phyloP scores from a whole-genome alignment of 2,329 filamentous ascomycete genomes.

The Fusarium metavorans region DNA sequence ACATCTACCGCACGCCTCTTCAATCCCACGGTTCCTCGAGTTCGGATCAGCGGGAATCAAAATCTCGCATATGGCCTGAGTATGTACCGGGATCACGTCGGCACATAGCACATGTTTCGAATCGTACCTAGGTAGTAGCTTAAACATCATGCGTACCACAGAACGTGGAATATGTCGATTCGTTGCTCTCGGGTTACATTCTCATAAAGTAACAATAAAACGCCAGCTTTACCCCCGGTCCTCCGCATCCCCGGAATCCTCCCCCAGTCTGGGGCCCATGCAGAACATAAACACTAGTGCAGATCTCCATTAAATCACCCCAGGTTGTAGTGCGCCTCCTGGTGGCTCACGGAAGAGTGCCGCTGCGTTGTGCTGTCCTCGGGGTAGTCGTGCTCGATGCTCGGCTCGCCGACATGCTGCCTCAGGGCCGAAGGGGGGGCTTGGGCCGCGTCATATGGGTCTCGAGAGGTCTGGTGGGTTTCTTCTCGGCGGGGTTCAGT shows the following conservation, averaged over 20 bases:
- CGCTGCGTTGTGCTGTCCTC: slow-evolving; percentile 46
- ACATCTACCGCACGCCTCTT: neutral
- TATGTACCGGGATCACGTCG: neutral
- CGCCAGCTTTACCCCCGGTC: neutral
- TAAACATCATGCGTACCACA: neutral
- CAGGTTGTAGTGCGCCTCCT: slow-evolving; percentile 46
- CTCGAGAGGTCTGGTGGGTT: neutral
- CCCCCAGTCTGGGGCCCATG: neutral
- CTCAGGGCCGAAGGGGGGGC: slow-evolving; percentile 43
- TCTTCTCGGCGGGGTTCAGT: slow-evolving; percentile 1
- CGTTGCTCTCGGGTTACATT: neutral
- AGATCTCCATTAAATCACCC: slow-evolving; percentile 7
- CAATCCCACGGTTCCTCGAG: neutral
- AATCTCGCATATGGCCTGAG: neutral
- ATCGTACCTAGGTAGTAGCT: neutral
- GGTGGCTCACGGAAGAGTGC: slow-evolving; percentile 46
- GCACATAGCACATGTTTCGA: neutral
- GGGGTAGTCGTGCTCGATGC: slow-evolving; percentile 48
- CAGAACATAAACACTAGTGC: neutral
- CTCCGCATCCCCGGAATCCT: slow-evolving; percentile 6
- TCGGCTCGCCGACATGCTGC: slow-evolving; percentile 42
- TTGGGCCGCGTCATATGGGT: slow-evolving; percentile 38
- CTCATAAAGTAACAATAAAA: slow-evolving; percentile 1
- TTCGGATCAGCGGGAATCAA: slow-evolving; percentile 7
- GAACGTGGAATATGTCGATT: neutral